Base-by-base conservation (phyloP, 2,329 filamentous ascomycete genomes). In the Geosmithia morbida region DNA sequence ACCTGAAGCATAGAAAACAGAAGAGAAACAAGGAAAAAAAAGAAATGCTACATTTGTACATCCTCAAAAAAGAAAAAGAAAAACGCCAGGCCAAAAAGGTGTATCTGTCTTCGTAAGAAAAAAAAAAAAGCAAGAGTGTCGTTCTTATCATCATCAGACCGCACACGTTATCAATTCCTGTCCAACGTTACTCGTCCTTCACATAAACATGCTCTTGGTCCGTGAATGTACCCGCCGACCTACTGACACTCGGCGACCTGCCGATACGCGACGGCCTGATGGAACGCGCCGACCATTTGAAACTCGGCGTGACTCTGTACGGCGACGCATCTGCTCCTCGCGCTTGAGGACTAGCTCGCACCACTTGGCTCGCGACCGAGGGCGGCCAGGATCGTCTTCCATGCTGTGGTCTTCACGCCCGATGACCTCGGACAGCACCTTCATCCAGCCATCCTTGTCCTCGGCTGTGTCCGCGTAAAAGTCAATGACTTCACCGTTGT, bases 401-500 rank as follows among this genome's bases (percentile, higher is more conserved):
- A 60, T 59, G 49, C 65, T 64, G 47, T 70, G 68, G 48, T 71
- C 69, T 49, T 71, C 66, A 41, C 78, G 77, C 37, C 77, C 74
- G 50, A 79, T 72, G 47, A 81, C 72, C 42, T 97, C 88, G 2
- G 75, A 75, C 19, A 98, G 77, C 14, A 87, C 84, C 61, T 81
- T 81, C 85, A 98, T 92, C 92, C 92, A 98, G 48, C 81, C 84
- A 43, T 95, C 87, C 67, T 97, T 98, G 59, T 92, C 84, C 40
- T 78, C 78, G 2, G 82, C 77, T 30, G 80, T 89, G 64, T 97
- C 90, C 59, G 90, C 92, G 60, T 98, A 97, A 63, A 97, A 97
- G 70, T 97, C 90, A 60, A 98, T 98, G 52, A 95, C 81, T 67
- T 98, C 92, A 51, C 92, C 92, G 59, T 98, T 98, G 61, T 87